phyloP scores from a whole-genome alignment of 2,329 filamentous ascomycete genomes.

The Aspergillus glaucus region DNA sequence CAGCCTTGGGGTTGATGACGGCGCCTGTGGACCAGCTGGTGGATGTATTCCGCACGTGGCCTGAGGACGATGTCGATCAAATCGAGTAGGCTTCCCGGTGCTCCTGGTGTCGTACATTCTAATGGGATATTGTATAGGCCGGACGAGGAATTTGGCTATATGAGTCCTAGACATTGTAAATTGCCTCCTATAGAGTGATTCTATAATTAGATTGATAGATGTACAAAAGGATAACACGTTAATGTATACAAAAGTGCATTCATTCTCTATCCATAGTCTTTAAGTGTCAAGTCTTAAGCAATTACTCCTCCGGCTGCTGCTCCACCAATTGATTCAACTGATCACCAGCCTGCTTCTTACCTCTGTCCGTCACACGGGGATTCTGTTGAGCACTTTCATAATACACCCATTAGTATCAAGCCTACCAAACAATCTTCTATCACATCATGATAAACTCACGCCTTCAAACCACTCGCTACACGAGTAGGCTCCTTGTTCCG shows the following conservation, averaged over 20 bases:
- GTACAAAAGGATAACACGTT: neutral
- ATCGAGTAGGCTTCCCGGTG: constrained; percentile 3
- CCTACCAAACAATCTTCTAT: too few relatives aligned
- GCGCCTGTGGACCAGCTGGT: constrained; percentile 53
- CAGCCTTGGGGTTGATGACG: constrained; percentile 47
- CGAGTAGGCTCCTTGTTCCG: constrained; percentile 9
- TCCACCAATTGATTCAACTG: constrained; percentile 12
- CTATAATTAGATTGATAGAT: neutral
- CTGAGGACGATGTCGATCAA: constrained; percentile 18
- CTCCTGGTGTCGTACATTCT: neutral
- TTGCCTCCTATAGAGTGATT: neutral
- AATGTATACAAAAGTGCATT: neutral
- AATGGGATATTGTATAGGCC: neutral
- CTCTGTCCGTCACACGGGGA: constrained; percentile 9
- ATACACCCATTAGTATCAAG: neutral
- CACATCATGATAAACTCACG: constrained; percentile 7
- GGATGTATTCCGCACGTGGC: constrained; percentile 53
- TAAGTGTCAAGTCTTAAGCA: neutral
- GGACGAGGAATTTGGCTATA: neutral
- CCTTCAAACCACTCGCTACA: constrained; percentile 12
- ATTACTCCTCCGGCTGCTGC: constrained; percentile 4
- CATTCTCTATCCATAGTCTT: neutral
- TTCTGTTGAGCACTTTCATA: constrained; percentile 13
- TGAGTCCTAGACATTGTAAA: neutral
- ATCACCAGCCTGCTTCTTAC: constrained; percentile 12